Conservation (phyloP, 768 basidiomycete species). For the Ramaria sp. region DNA sequence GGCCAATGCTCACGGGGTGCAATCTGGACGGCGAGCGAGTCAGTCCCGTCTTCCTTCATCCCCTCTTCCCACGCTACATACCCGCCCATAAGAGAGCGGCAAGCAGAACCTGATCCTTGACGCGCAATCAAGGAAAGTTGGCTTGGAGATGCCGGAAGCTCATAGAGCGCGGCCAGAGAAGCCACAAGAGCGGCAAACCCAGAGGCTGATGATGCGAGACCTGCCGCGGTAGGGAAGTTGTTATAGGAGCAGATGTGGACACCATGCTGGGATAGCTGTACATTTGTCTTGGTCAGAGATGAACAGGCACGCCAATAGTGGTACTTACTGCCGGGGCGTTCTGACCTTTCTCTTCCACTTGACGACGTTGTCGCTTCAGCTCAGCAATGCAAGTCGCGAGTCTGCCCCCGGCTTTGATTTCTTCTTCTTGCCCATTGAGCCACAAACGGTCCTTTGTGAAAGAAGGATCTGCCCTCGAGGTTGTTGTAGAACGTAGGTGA, state of each 20-base stretch:
- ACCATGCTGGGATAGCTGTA: constrained; percentile 54
- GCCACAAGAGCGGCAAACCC: constrained; percentile 93
- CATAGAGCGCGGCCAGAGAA: constrained; percentile 81
- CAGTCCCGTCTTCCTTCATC: constrained; percentile 51
- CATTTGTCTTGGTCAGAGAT: not conserved
- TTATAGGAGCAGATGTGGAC: constrained; percentile 92
- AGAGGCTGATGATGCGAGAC: constrained; percentile 93
- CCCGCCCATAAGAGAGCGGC: constrained; percentile 93
- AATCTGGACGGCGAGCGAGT: constrained; percentile 82
- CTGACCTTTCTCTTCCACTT: constrained; percentile 61
- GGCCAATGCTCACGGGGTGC: constrained; percentile 87
- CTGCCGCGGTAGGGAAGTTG: constrained; percentile 99
- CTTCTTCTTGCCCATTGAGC: constrained; percentile 90
- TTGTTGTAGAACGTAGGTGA: constrained; percentile 88
- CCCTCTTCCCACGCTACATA: constrained; percentile 95
- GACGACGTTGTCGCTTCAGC: constrained; percentile 67
- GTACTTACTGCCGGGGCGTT: constrained; percentile 52
- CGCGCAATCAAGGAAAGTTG: constrained; percentile 88
- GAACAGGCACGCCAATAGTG: not conserved
- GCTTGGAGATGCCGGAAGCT: constrained; percentile 67
- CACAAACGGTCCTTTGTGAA: constrained; percentile 77
- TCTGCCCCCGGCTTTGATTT: constrained; percentile 73
- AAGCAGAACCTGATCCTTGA: constrained; percentile 96
- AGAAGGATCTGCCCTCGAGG: constrained; percentile 70
- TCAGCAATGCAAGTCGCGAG: constrained; percentile 78